Evolutionary conservation across 768 basidiomycete genomes (phyloP), one percentile per base, ranked within the genome.

Genomic region (Cantharellus cinnabarinus): DNA sequence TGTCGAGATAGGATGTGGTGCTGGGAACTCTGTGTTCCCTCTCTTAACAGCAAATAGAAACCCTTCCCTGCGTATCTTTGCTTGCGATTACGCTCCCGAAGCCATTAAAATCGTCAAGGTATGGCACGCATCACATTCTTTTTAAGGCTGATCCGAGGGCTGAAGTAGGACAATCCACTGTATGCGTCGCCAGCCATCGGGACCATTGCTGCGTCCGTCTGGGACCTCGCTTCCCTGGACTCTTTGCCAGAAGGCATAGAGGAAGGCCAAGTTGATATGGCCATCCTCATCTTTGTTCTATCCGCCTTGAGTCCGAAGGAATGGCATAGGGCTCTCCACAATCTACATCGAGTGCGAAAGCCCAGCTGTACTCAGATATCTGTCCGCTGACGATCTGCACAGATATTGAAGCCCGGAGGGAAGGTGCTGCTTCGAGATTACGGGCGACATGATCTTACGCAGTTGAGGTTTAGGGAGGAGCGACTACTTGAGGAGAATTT

Each of bases 21-120:
- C 89, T 20, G 95, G 95, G n/a, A 95, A 94, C 67, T 83, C 90
- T 3, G 79, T 90, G 1, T 95, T 91, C 66, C 95, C 95, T 0
- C 73, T 99, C 1, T 74, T 95, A 29, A 72, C 79, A n/a, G 70
- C 78, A 40, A 98, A 97, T 66, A 70, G 78, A 64, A 99, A 99
- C 68, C 82, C 88, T 0, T 68, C 77, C 0, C 77, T 98, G 4
- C 68, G 68, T 4, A 71, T 97, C 14, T 76, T 77, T 42, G 93
- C 93, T 0, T 93, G 86, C 65, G 95, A 99, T 70, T 99, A 91
- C 68, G 87, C 94, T 0, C 74, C 75, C 5, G 83, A 86, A 64
- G 95, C 95, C 1, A 77, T 98, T 40, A 82, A 90, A 63, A 75
- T 98, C 15, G 88, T 98, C 34, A 84, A 90, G 74, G 89, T 85